These are phyloP conservation scores for Penicillium roqueforti DNA, from an alignment of 495 filamentous ascomycete species.

Conservation along the genomic window DNA sequence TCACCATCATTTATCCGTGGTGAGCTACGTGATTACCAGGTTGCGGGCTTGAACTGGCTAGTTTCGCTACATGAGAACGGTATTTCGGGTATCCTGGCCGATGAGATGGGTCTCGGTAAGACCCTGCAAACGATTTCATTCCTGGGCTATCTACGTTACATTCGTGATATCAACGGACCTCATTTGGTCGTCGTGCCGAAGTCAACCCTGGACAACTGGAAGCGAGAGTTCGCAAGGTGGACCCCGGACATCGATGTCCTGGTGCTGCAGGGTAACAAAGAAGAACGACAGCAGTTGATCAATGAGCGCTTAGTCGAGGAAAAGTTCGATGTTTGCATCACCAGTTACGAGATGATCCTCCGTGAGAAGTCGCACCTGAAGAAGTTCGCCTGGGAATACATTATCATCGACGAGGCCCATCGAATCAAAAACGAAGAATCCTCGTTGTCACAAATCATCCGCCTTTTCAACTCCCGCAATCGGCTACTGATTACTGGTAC, in stretches of 20 bases:
- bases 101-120: slow-evolving; percentile 97
- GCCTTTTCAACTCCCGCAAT: slow-evolving; percentile 94
- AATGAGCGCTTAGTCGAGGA: slow-evolving; percentile 85
- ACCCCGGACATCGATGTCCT: slow-evolving; percentile 93
- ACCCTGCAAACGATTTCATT: slow-evolving; percentile 90
- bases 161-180: slow-evolving; percentile 84
- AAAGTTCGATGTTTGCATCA: slow-evolving; percentile 90
- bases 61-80: slow-evolving; percentile 97
- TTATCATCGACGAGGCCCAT: slow-evolving; percentile 98
- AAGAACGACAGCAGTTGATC: slow-evolving; percentile 84
- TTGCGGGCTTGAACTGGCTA: slow-evolving; percentile 96
- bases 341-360: slow-evolving; percentile 95
- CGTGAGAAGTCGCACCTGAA: slow-evolving; percentile 92
- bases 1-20: slow-evolving; percentile 85
- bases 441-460: slow-evolving; percentile 92
- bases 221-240: slow-evolving; percentile 89
- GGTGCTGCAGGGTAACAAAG: slow-evolving; percentile 92
- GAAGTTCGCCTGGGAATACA: slow-evolving; percentile 99
- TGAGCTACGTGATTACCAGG: slow-evolving; percentile 91
- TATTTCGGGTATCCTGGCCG: slow-evolving; percentile 94
- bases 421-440: slow-evolving; percentile 99
- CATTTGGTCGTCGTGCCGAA: slow-evolving; percentile 94
- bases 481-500: slow-evolving; percentile 95
- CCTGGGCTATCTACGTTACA: slow-evolving; percentile 86
- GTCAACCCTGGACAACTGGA: slow-evolving; percentile 98